Percentiles rank a stretch among this genome's conserved stretches.
Evolutionary conservation across 257 asterid species (phyloP).

Genomic region (Plantago major): DNA sequence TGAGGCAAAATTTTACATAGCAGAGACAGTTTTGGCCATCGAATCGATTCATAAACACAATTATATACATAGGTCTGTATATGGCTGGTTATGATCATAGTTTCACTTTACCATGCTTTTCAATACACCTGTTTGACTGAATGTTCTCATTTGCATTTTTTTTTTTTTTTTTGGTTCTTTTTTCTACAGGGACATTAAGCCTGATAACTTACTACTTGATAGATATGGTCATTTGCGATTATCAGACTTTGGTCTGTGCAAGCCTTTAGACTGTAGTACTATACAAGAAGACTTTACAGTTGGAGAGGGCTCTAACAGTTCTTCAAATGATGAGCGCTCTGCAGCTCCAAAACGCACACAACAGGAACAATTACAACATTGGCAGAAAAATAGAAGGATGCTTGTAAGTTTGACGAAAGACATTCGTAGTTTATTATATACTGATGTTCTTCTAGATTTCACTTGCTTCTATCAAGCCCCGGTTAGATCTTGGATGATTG

Average conservation of each 20-base stretch:
- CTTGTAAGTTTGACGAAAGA: constrained; percentile 55
- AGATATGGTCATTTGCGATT: constrained; percentile 82
- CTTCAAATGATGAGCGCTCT: constrained; percentile 43
- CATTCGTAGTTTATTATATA: constrained; percentile 9
- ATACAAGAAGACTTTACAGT: constrained; percentile 77
- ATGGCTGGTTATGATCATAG: constrained; percentile 24
- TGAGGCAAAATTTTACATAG: constrained; percentile 86
- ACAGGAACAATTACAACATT: constrained; percentile 92
- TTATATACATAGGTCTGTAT: constrained; percentile 75
- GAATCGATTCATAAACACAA: constrained; percentile 90
- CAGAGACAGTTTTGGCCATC: constrained; percentile 87
- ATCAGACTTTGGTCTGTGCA: constrained; percentile 97
- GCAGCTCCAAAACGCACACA: constrained; percentile 82
- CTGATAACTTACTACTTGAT: constrained; percentile 94
- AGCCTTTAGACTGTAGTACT: constrained; percentile 90
- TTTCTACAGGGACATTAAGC: constrained; percentile 83
- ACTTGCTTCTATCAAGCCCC: constrained; percentile 11
- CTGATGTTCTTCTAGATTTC: constrained; percentile 15
- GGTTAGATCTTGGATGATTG: constrained; percentile 5
- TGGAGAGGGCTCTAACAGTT: constrained; percentile 44
- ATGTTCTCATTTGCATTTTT: too few species aligned
- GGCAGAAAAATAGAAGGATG: constrained; percentile 97
- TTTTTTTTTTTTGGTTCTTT: constrained; percentile 7
- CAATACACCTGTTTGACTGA: constrained; percentile 25
- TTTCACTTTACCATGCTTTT: constrained; percentile 14